Conservation (phyloP, 495 filamentous ascomycete species). For the Talaromyces adpressus region DNA sequence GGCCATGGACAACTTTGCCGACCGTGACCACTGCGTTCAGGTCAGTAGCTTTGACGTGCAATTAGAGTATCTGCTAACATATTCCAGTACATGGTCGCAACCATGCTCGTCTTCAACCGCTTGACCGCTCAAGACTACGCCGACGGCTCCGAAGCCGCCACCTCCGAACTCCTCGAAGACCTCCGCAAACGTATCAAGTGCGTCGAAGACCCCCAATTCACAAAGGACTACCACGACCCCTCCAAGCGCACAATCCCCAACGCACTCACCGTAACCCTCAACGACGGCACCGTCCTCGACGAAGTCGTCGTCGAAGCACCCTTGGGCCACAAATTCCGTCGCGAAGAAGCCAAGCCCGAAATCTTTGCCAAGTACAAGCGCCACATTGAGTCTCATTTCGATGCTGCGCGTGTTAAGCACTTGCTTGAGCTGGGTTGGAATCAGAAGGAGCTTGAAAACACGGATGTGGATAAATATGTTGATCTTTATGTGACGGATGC, state of each 20-base stretch:
- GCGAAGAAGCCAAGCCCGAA: constrained; percentile 95
- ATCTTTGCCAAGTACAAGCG: constrained; percentile 92
- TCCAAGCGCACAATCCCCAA: constrained; percentile 92
- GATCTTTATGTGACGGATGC: constrained; percentile 80
- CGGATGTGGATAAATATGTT: constrained; percentile 87
- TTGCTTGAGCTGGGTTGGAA: constrained; percentile 71
- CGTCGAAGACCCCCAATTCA: constrained; percentile 93
- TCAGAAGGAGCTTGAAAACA: constrained; percentile 63
- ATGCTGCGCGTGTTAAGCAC: constrained; percentile 64
- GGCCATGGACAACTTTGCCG: constrained; percentile 98
- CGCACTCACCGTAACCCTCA: constrained; percentile 84
- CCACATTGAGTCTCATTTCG: constrained; percentile 79
- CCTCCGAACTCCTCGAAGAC: constrained; percentile 79
- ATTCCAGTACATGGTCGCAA: constrained; percentile 81
- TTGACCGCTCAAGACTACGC: constrained; percentile 88
- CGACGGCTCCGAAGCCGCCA: constrained; percentile 84
- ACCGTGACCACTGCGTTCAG: constrained; percentile 98
- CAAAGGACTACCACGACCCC: constrained; percentile 88
- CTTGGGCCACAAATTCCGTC: constrained; percentile 81
- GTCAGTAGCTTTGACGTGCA: constrained; percentile 19
- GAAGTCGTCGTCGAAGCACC: constrained; percentile 95
- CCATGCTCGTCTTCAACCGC: constrained; percentile 90
- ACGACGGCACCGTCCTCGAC: constrained; percentile 88
- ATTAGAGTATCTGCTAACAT: not conserved
- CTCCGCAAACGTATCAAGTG: constrained; percentile 89